phyloP scores from a whole-genome alignment of 345 rosid species.

The Corchorus olitorius region DNA sequence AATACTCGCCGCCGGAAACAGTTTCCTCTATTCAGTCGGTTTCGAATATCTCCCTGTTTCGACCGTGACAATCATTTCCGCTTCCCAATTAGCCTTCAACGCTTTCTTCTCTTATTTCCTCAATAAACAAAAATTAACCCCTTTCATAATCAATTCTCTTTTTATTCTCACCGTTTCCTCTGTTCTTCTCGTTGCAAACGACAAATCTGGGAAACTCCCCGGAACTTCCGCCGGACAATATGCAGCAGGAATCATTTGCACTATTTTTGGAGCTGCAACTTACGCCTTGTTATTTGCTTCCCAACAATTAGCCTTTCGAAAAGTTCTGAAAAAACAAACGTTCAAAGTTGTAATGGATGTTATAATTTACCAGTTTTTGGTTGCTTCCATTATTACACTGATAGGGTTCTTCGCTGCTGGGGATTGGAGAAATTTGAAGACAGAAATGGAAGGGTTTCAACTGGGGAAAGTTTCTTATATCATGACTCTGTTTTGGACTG shows the following conservation, averaged over 20 bases:
- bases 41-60: constrained; percentile 46
- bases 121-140: constrained; percentile 48
- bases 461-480: constrained; percentile 38
- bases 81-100: constrained; percentile 55
- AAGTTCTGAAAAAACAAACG: constrained; percentile 39
- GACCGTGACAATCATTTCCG: constrained; percentile 44
- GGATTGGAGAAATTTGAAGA: constrained; percentile 37
- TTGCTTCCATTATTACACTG: constrained; percentile 26
- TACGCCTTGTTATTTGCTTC: constrained; percentile 42
- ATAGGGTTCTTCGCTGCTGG: constrained; percentile 45
- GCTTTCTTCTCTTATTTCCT: constrained; percentile 52
- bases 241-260: constrained; percentile 46
- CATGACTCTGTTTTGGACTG: constrained; percentile 38
- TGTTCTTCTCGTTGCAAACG: constrained; percentile 41
- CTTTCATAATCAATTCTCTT: constrained; percentile 40
- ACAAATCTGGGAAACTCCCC: constrained; percentile 3
- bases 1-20: constrained; percentile 29
- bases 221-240: constrained; percentile 28
- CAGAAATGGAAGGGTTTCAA: constrained; percentile 38
- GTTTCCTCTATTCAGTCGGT: constrained; percentile 32
- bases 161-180: constrained; percentile 52
- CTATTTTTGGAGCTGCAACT: constrained; percentile 47
- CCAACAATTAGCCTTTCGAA: constrained; percentile 40
- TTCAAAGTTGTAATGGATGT: constrained; percentile 38
- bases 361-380: constrained; percentile 30